Evolutionary conservation across 352 stramenopile species (phyloP), one percentile per base, ranked within the genome.

Genomic region (Phytophthora cryptogea): DNA sequence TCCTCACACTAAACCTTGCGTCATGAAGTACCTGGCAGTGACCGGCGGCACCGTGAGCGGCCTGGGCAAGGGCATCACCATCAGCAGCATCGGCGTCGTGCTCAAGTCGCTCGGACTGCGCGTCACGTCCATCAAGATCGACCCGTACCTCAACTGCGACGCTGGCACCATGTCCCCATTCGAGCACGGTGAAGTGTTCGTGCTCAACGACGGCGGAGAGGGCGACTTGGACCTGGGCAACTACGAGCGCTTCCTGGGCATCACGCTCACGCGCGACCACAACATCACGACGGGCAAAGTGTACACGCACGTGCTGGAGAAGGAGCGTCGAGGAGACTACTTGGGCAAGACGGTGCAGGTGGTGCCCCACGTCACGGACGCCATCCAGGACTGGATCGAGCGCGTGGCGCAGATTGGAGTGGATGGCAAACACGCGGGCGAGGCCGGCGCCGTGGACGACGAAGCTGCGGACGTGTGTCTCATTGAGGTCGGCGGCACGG

Each of bases 271-370:
- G 45, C 92, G 86, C 49, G 95, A 99, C 74, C 94, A 99, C 81
- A 99, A 99, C 84, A 98, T 99, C 71, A 99, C 97, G 7, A 99
- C 97, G n/a, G 97, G 97, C 45, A 99, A 99, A 72, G 83, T 98
- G 3, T 99, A 98, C 84, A 82, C 96, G 45, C 78, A 97, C 44
- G 97, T 99, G 52, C 98, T 99, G 46, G 76, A 96, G 55, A 94
- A 95, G 60, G 97, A 99, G 75, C 86, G 97, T 43, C 79, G 90
- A 28, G 97, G 97, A 9, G 96, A 99, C 72, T 99, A 99, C 80
- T 77, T 99, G 14, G 97, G 97, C 59, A 99, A 99, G 80, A 99
- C 97, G 10, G 97, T 99, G 30, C 97, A 99, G 75, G 96, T 99
- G 14, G 96, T 99, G 37, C 97, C 97, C 9, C 97, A 99, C 71